Base-by-base conservation (phyloP, 2,329 filamentous ascomycete genomes). In the Alternaria tenuissima region DNA sequence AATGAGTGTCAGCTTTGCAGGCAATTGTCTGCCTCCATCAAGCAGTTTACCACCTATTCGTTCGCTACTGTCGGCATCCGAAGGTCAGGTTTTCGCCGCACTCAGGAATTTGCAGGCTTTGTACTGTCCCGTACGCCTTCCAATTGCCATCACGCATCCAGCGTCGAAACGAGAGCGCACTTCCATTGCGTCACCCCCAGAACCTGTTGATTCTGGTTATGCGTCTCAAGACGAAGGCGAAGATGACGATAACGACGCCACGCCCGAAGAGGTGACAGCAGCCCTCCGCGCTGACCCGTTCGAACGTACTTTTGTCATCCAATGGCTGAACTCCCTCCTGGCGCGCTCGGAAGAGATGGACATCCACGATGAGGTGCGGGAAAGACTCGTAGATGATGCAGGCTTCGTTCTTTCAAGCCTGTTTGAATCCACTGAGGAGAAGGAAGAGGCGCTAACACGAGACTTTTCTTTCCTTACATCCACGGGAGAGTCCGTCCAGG, bases 71-170 rank as follows among this genome's bases (percentile, higher is more conserved):
- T 51, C 61, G 12, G 57, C 67, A 22, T 65, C 68, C 7, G 72
- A 77, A 34, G 60, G 66, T 16, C 62, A 70, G 12, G 63, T 78
- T 26, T 63, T 46, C 3, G 46, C 58, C 7, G 70, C 74, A 1
- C 64, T 78, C 3, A 67, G 64, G 16, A 71, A 71, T 51, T 63
- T 78, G 2, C 73, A 73, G 24, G 52, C 63, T 3, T 36, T 78
- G 14, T 78, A 78, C 53, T 77, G 75, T 46, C 76, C 76, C 24
- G 59, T 78, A 32, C 75, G 76, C 30, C 49, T 77, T 28, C 75
- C 76, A 1, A 54, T 52, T 34, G 36, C 62, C 3, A 52, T 73
- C 22, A 52, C 66, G 14, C 68, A 60, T 14, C 52, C 60, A 26
- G 64, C 38, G 4, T 36, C 36, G 18, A 59, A 53, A 52, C 63